phyloP scores from a whole-genome alignment of 495 filamentous ascomycete genomes.

The Xylaria venustula region DNA sequence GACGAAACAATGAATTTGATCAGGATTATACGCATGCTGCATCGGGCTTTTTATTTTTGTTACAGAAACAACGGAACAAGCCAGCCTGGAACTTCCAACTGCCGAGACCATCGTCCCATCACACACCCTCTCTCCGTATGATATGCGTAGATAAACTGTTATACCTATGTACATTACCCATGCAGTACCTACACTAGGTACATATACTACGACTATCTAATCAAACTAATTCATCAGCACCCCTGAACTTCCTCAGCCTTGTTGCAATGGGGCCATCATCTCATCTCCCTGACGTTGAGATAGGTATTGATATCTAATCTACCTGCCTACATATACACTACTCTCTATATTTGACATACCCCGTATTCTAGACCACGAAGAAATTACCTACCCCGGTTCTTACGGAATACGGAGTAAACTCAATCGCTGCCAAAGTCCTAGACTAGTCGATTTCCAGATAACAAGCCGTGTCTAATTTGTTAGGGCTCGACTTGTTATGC shows the following conservation, averaged over 20 bases:
- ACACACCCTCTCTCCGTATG: neutral
- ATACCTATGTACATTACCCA: neutral
- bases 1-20: neutral
- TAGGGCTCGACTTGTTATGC: neutral
- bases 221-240: neutral
- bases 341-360: neutral
- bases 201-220: neutral
- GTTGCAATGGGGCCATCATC: constrained; percentile 4
- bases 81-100: neutral
- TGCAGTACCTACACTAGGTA: neutral
- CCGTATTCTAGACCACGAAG: neutral
- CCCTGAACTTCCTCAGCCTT: constrained; percentile 1
- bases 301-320: too few species aligned
- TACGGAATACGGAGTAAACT: neutral
- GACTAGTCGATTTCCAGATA: constrained; percentile 3
- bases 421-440: constrained; percentile 6
- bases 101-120: constrained; percentile 5
- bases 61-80: neutral
- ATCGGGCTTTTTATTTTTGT: constrained; percentile 2
- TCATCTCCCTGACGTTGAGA: constrained; percentile 4
- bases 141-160: neutral
- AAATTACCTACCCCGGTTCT: neutral
- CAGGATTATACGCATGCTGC: constrained; percentile 2
- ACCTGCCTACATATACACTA: neutral
- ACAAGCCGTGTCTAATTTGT: neutral